Base-by-base conservation (phyloP, 1,284 basidiomycete genomes). In the Tilletiaria anomala region DNA sequence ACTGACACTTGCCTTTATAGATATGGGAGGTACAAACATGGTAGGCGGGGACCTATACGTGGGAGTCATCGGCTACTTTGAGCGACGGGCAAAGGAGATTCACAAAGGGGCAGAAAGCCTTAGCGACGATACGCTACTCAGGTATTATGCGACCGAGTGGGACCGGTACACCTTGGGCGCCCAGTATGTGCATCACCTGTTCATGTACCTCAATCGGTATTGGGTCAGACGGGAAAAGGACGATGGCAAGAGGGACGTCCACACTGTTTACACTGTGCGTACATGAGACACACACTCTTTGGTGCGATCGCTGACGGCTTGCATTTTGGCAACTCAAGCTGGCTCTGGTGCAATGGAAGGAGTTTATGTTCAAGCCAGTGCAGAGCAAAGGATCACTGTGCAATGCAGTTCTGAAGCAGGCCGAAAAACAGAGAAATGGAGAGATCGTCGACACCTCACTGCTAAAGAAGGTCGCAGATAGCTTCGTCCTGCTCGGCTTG, bases 201-300 rank as follows among this genome's bases (percentile, higher is more conserved):
- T 96, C 73, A 83, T 85, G 16, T 96, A 96, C 70, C 78, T 96
- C 47, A 96, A 97, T 68, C 83, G 91, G 45, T 88, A 96, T 70
- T 99, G 93, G 93, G 89, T 99, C 37, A 94, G 93, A 72, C 78
- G 91, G 35, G 89, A 97, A 68, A 82, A 91, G 66, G 93, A 97
- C 59, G 91, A 99, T 67, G 93, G 93, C 4, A 77, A 87, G 61
- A 96, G 89, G 70, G 82, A 83, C 39, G 82, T 96, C 32, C 94
- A 93, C 69, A 80, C 79, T 4, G 85, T 99, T 20, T 97, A 96
- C 70, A 97, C 89, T 21, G 87, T 91, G 64, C 61, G 83, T 73
- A n/a, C 32, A 21, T 32, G 14, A 5, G 21, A 24, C 11, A 12
- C 33, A 18, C 14, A 6, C 5, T 3, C 33, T 35, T 18, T 12